Conservation (phyloP, 495 filamentous ascomycete genomes). For the Choiromyces venosus region DNA sequence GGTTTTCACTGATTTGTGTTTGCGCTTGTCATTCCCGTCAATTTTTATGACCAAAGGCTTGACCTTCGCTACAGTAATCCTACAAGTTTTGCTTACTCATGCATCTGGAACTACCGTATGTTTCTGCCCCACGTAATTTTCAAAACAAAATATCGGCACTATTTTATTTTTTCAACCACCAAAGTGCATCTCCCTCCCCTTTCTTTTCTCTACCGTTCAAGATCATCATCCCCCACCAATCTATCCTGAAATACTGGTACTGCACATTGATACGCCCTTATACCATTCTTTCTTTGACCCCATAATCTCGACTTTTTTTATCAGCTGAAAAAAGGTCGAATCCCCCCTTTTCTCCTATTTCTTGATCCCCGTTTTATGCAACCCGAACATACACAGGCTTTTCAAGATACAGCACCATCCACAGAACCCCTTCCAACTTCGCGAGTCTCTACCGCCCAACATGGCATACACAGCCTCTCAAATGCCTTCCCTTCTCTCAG, state of each 20-base stretch:
- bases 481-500: slow-evolving; percentile 15
- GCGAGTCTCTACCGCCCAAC: slow-evolving; percentile 18
- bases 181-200: neutral
- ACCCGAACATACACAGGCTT: slow-evolving; percentile 32
- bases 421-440: slow-evolving; percentile 10
- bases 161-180: neutral
- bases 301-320: slow-evolving; percentile 22
- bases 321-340: slow-evolving; percentile 24
- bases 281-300: neutral
- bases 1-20: neutral
- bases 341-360: slow-evolving; percentile 20
- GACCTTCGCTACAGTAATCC: neutral
- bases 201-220: neutral
- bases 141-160: neutral
- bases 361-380: slow-evolving; percentile 40
- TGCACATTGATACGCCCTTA: neutral
- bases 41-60: neutral
- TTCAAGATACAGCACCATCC: slow-evolving; percentile 15
- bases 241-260: neutral
- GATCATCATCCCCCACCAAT: neutral
- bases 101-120: too few relatives aligned
- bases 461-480: slow-evolving; percentile 23
- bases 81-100: neutral
- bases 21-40: neutral
- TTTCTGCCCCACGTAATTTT: neutral